A percentile compares a stretch with the other conserved stretches of the same genome.
Conservation (phyloP, 805 yeast genomes). For the Candida tammaniensis region DNA sequence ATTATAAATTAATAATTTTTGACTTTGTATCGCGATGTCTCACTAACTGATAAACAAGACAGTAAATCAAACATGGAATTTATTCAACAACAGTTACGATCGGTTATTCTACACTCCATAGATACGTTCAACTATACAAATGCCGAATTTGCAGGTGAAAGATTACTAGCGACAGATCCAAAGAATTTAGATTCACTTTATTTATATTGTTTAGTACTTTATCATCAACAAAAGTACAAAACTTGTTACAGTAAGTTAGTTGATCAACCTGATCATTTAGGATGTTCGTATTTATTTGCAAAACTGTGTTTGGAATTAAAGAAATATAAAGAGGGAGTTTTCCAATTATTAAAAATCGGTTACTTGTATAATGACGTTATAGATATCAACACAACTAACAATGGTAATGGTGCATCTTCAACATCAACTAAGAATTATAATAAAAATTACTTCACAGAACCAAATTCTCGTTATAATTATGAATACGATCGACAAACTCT, state of each 20-base stretch:
- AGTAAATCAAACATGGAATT: too few species aligned
- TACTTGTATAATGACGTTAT: slow-evolving; percentile 30
- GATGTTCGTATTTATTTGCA: slow-evolving; percentile 76
- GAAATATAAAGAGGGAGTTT: slow-evolving; percentile 59
- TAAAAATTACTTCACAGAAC: slow-evolving; percentile 15
- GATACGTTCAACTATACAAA: slow-evolving; percentile 68
- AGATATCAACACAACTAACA: too few species aligned
- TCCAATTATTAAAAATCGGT: slow-evolving; percentile 32
- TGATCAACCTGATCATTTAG: slow-evolving; percentile 50
- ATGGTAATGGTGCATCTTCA: slow-evolving; percentile 1
- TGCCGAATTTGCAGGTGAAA: slow-evolving; percentile 85
- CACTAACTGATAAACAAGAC: too few species aligned
- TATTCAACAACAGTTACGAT: slow-evolving; percentile 44
- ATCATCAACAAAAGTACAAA: slow-evolving; percentile 55
- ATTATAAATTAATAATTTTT: too few species aligned
- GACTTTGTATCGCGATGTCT: too few species aligned
- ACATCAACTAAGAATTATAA: too few species aligned
- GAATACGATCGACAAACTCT: slow-evolving; percentile 34
- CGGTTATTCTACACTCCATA: slow-evolving; percentile 63
- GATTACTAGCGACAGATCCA: slow-evolving; percentile 64
- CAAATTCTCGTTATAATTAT: slow-evolving; percentile 28
- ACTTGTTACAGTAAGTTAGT: slow-evolving; percentile 52
- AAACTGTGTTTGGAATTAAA: slow-evolving; percentile 59
- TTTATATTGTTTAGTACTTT: slow-evolving; percentile 66
- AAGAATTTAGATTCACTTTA: slow-evolving; percentile 59